phyloP scores from a whole-genome alignment of 768 basidiomycete species.

The Boletellus sp. region DNA sequence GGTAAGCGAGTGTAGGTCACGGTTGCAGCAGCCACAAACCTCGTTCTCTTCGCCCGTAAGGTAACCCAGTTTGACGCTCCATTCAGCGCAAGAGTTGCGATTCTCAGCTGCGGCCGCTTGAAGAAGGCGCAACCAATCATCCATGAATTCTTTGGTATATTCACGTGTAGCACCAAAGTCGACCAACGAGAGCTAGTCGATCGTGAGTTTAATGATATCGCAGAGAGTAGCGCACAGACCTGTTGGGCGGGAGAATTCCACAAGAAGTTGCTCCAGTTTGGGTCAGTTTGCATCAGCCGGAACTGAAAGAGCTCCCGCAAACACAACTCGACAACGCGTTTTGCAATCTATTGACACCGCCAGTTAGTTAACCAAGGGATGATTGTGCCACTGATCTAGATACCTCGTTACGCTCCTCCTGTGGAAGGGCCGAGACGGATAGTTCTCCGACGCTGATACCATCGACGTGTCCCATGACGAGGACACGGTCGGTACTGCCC shows the following conservation, averaged over 20 bases:
- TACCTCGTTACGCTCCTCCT: conserved; percentile 73
- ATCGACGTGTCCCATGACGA: conserved; percentile 84
- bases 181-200: conserved; percentile 69
- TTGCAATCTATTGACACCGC: conserved; percentile 62
- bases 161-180: conserved; percentile 95
- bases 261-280: conserved; percentile 97
- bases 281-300: conserved; percentile 95
- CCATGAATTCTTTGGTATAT: conserved; percentile 84
- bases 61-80: conserved; percentile 83
- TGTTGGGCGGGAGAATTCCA: conserved; percentile 68
- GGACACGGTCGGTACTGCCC: conserved; percentile 72
- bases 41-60: conserved; percentile 85
- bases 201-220: neutral
- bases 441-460: conserved; percentile 79
- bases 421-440: conserved; percentile 49
- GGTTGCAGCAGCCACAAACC: conserved; percentile 35
- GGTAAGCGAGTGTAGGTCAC: neutral
- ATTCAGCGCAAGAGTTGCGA: conserved; percentile 58
- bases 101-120: conserved; percentile 72
- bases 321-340: conserved; percentile 78
- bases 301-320: conserved; percentile 89
- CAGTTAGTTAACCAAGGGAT: neutral
- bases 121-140: conserved; percentile 83
- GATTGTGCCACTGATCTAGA: conserved; percentile 5
- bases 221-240: conserved; percentile 34